Conservation (phyloP, 345 rosid genomes). For the Murraya koenigii region DNA sequence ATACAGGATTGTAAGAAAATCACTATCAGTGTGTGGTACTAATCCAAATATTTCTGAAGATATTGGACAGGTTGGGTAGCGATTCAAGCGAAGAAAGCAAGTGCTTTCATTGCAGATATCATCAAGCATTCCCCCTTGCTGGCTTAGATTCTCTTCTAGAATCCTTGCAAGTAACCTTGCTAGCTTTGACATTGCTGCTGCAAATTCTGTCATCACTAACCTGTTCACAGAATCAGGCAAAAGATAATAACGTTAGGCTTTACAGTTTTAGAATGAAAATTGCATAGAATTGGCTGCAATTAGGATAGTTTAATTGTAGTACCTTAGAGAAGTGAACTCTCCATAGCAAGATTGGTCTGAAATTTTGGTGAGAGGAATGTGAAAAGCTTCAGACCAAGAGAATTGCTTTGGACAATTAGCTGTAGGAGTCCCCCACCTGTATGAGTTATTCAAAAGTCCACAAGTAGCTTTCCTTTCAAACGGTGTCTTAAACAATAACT, state of each 20-base stretch:
- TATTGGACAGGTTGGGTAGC: constrained; percentile 54
- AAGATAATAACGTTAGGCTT: neutral
- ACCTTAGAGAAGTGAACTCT: constrained; percentile 46
- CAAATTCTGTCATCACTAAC: constrained; percentile 49
- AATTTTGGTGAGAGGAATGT: constrained; percentile 51
- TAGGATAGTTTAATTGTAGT: neutral
- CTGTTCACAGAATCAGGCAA: constrained; percentile 19
- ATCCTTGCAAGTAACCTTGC: constrained; percentile 49
- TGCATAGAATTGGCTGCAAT: neutral
- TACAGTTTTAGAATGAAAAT: neutral
- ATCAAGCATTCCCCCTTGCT: constrained; percentile 18
- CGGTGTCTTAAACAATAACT: constrained; percentile 40
- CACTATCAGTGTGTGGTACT: constrained; percentile 73
- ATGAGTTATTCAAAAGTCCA: constrained; percentile 49
- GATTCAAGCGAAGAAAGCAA: constrained; percentile 60
- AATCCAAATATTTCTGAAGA: constrained; percentile 41
- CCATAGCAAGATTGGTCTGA: constrained; percentile 44
- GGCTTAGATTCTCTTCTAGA: constrained; percentile 42
- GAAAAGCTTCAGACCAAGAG: constrained; percentile 78
- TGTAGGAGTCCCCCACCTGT: constrained; percentile 59
- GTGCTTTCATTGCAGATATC: constrained; percentile 43
- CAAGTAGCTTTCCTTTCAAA: constrained; percentile 40
- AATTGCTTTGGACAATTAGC: constrained; percentile 48
- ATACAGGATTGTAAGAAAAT: constrained; percentile 58
- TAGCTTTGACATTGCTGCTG: constrained; percentile 50